Evolutionary conservation across 768 basidiomycete species (phyloP).

Genomic region (Sistotremastrum suecicum): DNA sequence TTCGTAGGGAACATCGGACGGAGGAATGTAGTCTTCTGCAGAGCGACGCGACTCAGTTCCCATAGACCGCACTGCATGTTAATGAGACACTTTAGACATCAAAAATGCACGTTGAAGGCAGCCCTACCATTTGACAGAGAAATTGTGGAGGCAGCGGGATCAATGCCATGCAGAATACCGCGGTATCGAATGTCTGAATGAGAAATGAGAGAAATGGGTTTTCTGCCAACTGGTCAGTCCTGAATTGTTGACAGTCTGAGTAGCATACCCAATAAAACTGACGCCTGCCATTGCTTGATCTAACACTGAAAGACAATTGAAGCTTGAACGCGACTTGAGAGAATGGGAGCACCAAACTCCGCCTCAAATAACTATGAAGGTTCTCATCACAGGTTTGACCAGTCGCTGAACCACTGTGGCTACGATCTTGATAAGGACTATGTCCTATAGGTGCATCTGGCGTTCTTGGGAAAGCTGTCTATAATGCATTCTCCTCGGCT

Average conservation of each 20-base stretch:
- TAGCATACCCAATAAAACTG: too few relatives aligned
- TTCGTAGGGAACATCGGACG: conserved; percentile 70
- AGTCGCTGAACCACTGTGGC: background rate
- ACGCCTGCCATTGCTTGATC: too few relatives aligned
- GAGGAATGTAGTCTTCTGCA: conserved; percentile 66
- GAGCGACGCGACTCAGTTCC: conserved; percentile 80
- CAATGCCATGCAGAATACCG: conserved; percentile 77
- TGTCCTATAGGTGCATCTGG: conserved; percentile 68
- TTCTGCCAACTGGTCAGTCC: conserved; percentile 26
- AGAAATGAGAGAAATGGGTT: conserved; percentile 81
- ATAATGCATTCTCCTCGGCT: conserved; percentile 41
- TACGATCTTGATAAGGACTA: background rate
- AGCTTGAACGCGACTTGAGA: too few relatives aligned
- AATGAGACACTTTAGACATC: background rate
- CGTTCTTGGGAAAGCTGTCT: conserved; percentile 72
- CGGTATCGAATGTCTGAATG: conserved; percentile 86
- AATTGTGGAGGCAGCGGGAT: conserved; percentile 74
- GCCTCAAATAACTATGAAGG: background rate
- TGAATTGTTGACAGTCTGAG: too few relatives aligned
- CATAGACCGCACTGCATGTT: conserved; percentile 57
- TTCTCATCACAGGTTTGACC: conserved; percentile 5
- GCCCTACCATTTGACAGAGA: conserved; percentile 70
- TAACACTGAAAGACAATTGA: too few relatives aligned
- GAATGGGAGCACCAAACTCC: too few relatives aligned
- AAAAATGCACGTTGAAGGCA: background rate